Conservation (phyloP, 176 grass and related monocot species). For the Oryza brachyantha region DNA sequence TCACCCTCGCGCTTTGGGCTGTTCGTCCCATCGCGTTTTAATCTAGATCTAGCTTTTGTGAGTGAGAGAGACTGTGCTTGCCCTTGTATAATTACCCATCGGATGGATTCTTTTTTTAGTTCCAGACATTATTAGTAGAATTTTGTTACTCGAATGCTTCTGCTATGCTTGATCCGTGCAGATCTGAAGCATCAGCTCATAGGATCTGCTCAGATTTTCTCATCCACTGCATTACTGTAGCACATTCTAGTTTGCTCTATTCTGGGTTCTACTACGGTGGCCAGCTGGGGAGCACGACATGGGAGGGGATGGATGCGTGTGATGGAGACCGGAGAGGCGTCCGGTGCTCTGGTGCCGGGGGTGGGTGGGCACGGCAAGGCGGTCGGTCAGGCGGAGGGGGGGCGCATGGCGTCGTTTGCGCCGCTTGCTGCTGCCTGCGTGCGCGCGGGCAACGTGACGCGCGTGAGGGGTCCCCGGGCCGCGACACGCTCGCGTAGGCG, state of each 20-base stretch:
- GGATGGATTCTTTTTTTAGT: conserved; percentile 33
- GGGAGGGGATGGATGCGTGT: background rate
- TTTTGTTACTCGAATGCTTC: background rate
- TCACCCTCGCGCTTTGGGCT: background rate
- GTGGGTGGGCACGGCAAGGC: too few species aligned
- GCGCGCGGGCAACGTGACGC: background rate
- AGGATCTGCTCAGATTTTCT: background rate
- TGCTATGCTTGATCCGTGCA: background rate
- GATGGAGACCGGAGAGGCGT: background rate
- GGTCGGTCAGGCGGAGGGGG: too few species aligned
- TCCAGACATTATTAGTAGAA: background rate
- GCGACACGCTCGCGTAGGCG: background rate
- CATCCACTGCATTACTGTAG: background rate
- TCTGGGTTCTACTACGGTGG: background rate
- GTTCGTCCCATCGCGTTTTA: conserved; percentile 12
- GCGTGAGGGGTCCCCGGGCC: background rate
- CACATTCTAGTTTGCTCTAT: background rate
- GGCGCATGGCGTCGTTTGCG: background rate
- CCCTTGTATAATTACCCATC: conserved; percentile 20
- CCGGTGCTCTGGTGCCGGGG: too few species aligned
- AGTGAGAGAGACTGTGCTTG: conserved; percentile 7
- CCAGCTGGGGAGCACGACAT: background rate
- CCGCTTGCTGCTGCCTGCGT: too few species aligned
- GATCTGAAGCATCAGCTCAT: conserved; percentile 5
- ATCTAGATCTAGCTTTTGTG: conserved; percentile 20